Evolutionary conservation across 176 grass and related monocot species (phyloP), one percentile per base, ranked within the genome.

Genomic region (Oryza punctata): DNA sequence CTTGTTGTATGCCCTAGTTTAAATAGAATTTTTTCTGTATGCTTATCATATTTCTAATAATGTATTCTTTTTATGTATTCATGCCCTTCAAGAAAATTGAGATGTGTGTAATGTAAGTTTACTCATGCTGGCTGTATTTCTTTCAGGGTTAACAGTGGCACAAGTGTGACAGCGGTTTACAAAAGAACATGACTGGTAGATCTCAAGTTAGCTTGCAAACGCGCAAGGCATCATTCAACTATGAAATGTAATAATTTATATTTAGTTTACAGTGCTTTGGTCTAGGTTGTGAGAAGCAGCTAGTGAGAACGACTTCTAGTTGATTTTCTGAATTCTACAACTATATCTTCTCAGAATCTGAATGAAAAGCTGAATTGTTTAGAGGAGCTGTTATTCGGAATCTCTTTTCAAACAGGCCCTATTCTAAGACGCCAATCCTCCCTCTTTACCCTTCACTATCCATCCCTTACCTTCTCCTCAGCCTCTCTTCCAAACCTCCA

Each of bases 401-500:
- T 33, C 32, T 33, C 32, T 33, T 33, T 33, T 4, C 32, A 5
- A 4, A 33, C 32, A 33, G 32, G 32, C n/a, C n/a, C n/a, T n/a
- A n/a, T n/a, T n/a, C n/a, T n/a, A n/a, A n/a, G n/a, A n/a, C n/a
- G n/a, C n/a, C n/a, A n/a, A n/a, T 38, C 54, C 74, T 13, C 32
- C 54, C 41, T 12, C 29, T 30, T 30, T 30, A 29, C 32, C 50
- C 66, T 88, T 79, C 86, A 21, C 76, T 70, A 67, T 84, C 70
- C 86, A 70, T 44, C 81, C 13, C 52, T 18, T 70, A n/a, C 30
- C 40, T 44, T n/a, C 78, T 86, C 83, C 79, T 69, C 59, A 47
- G 73, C 88, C 88, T 78, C 88, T n/a, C 70, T 76, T 74, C 85
- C 83, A 79, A 88, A 66, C 57, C 45, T 38, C 26, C 9, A 12